A percentile compares a stretch with the other conserved stretches of the same genome.
These are phyloP conservation scores for Yamadazyma taylorii DNA, from an alignment of 1,139 yeast genomes.

Conservation along the genomic window DNA sequence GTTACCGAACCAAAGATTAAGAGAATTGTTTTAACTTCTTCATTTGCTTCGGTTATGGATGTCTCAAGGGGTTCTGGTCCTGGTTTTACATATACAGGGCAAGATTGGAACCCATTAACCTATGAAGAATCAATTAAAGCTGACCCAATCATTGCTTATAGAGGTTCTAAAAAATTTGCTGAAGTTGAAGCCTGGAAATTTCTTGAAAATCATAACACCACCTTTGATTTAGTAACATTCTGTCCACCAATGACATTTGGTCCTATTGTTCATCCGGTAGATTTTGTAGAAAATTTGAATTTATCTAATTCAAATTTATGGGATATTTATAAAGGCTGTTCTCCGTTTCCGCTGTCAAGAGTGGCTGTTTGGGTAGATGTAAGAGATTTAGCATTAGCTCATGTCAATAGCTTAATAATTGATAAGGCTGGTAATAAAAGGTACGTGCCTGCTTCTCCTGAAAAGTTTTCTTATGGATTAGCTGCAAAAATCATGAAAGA, in stretches of 20 bases:
- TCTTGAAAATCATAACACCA: constrained; percentile 27
- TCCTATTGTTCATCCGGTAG: constrained; percentile 38
- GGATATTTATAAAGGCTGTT: constrained; percentile 14
- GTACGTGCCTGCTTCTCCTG: constrained; percentile 26
- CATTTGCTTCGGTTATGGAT: constrained; percentile 24
- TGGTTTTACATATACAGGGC: constrained; percentile 24
- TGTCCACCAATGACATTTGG: constrained; percentile 55
- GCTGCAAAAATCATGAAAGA: constrained; percentile 22
- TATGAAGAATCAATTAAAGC: constrained; percentile 35
- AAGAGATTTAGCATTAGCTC: constrained; percentile 40
- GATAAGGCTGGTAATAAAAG: constrained; percentile 26
- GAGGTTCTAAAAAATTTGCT: constrained; percentile 42
- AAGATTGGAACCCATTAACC: constrained; percentile 34
- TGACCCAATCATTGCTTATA: constrained; percentile 38
- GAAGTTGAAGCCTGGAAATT: constrained; percentile 41
- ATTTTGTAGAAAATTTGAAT: constrained; percentile 22
- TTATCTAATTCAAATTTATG: constrained; percentile 22
- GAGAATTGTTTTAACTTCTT: constrained; percentile 32
- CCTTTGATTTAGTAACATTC: constrained; percentile 44
- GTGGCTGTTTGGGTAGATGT: constrained; percentile 39
- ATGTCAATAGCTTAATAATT: constrained; percentile 30
- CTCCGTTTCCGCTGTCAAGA: constrained; percentile 19
- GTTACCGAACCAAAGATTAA: constrained; percentile 23
- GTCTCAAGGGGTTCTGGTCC: constrained; percentile 18
- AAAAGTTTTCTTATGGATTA: constrained; percentile 25